Base-by-base conservation (phyloP, 257 asterid genomes). In the Solanum peruvianum region DNA sequence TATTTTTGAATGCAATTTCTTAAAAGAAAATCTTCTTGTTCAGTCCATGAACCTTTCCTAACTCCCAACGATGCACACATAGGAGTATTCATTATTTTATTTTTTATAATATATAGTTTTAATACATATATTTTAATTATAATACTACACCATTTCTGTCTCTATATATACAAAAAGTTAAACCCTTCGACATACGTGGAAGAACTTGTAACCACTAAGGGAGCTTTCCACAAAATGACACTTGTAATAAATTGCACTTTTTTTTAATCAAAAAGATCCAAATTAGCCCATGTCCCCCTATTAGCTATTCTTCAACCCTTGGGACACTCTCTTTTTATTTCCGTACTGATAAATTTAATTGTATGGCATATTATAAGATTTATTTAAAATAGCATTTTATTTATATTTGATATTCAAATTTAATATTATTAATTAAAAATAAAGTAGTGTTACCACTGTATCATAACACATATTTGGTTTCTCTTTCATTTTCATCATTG, bases 21-120 rank as follows among this genome's bases (percentile, higher is more conserved):
- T 70, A 93, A 70, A 3, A 90, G 92, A 73, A 15, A 15, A 83
- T 93, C 95, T 87, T 93, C 94, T 86, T 91, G 91, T 42, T 87
- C 88, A 15, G 87, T 86, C 95, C 95, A 93, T 41, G 90, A 83
- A 62, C 95, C 94, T 86, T 91, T 93, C 77, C 93, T 91, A 83
- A 93, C 85, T 13, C 90, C 89, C 21, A 33, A 18, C 20, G 47
- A 10, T 1, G 49, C 23, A 10, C 27, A 9, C 1, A 21, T 35
- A 9, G 44, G 27, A 72, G 27, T 72, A 37, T 72, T 72, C 81
- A 72, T 60, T 58, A 3, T 60, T 56, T 56, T n/a, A n/a, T n/a
- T 33, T 45, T 47, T 0, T 4, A 60, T 60, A 60, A 60, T 60
- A 23, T 62, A 62, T 62, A 62, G 31, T 62, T 10, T 29, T 56